Conservation (phyloP, 2,329 filamentous ascomycete species). For the Keithomyces neogunnii region DNA sequence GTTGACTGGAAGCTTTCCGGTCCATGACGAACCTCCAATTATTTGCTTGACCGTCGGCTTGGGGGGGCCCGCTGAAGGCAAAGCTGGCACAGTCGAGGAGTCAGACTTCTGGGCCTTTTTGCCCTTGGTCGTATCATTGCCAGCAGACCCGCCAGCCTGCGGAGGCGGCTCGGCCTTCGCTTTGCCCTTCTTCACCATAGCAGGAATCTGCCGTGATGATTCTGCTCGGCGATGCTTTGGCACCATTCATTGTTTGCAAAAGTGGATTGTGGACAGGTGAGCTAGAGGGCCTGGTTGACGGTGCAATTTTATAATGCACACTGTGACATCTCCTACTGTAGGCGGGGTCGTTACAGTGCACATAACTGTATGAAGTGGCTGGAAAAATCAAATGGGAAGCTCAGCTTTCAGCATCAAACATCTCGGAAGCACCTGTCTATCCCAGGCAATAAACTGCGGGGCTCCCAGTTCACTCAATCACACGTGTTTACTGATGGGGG, state of each 20-base stretch:
- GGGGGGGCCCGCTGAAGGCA: conserved; percentile 34
- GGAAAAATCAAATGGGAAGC: not conserved
- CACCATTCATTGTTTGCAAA: not conserved
- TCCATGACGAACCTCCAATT: conserved; percentile 94
- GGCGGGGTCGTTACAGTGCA: not conserved
- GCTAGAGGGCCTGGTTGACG: not conserved
- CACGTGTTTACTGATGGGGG: not conserved
- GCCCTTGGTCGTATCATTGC: conserved; percentile 40
- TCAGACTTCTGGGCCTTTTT: conserved; percentile 30
- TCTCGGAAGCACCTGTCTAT: not conserved
- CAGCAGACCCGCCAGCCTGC: conserved; percentile 30
- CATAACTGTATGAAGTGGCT: not conserved
- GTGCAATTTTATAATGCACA: not conserved
- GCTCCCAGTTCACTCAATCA: not conserved
- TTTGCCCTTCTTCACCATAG: conserved; percentile 47
- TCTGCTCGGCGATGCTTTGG: not conserved
- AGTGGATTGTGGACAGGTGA: not conserved
- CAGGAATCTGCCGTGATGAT: not conserved
- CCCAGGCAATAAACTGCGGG: not conserved
- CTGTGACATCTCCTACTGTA: not conserved
- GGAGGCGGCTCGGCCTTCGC: conserved; percentile 35
- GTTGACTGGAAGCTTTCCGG: conserved; percentile 90
- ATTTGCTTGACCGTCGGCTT: conserved; percentile 66
- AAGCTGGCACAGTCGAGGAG: conserved; percentile 18
- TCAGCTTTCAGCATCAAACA: too few species aligned